Evolutionary conservation across 352 stramenopile genomes (phyloP).

Genomic region (Phytophthora boehmeriae): DNA sequence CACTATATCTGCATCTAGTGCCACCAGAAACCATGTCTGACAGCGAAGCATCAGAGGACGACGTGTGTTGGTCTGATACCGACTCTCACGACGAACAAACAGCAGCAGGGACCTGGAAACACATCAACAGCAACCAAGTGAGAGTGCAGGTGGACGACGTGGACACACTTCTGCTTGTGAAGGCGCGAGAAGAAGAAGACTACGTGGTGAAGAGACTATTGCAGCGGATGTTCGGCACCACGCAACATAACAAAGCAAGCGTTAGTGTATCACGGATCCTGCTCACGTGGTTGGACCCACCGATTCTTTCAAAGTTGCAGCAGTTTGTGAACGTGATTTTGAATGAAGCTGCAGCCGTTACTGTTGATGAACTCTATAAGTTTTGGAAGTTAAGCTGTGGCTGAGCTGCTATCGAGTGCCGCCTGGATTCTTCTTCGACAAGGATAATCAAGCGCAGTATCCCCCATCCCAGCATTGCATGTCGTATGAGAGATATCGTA

Average conservation of each 20-base stretch:
- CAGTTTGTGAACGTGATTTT: conserved; percentile 7
- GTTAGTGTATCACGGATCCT: conserved; percentile 2
- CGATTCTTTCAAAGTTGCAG: neutral
- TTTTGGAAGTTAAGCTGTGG: conserved; percentile 8
- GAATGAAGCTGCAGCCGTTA: neutral
- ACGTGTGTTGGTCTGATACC: neutral
- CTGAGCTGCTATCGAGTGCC: neutral
- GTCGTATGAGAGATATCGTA: neutral
- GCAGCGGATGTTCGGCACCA: conserved; percentile 7
- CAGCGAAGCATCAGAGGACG: neutral
- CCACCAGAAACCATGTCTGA: neutral
- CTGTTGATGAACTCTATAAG: neutral
- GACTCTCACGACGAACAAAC: neutral
- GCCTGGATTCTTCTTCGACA: neutral
- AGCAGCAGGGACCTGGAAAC: neutral
- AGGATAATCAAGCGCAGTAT: neutral
- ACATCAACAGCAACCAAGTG: neutral
- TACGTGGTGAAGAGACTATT: neutral
- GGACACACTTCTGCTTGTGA: neutral
- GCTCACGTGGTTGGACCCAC: conserved; percentile 2
- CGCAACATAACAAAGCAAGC: conserved; percentile 5
- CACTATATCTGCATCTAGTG: neutral
- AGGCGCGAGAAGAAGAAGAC: conserved; percentile 1
- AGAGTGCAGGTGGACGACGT: conserved; percentile 1
- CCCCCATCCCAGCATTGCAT: neutral